Base-by-base conservation (phyloP, 2,329 filamentous ascomycete species). In the Ophiostoma quercus region DNA sequence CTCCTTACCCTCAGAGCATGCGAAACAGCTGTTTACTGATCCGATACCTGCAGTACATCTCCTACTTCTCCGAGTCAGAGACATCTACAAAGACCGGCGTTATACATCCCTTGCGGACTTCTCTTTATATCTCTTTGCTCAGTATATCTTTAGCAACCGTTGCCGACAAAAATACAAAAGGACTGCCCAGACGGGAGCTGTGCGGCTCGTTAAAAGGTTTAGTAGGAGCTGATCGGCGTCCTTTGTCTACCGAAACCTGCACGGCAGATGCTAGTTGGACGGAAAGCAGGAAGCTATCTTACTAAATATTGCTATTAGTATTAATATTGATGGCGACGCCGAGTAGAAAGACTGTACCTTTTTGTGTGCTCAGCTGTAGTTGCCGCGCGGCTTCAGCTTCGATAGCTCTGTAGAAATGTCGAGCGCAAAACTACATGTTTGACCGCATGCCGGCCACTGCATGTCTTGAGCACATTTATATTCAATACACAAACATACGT, bases 191-290 rank as follows among this genome's bases (percentile, higher is more conserved):
- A 7, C 51, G 51, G 51, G 51, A 57, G 51, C 51, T 57, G 25
- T 5, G n/a, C 51, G 22, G 51, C 51, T 57, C 51, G 19, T 22
- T 54, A 12, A 43, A 43, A 43, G 2, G 25, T 29, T 29, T 29
- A 29, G 25, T 29, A 29, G 25, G 25, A 29, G 25, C 25, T 34
- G 51, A 57, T 57, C 51, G 51, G 51, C 51, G 16, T 57, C 11
- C 22, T 57, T 57, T 57, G 51, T 57, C 51, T 57, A 54, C 51
- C 51, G 22, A 57, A 57, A 29, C 51, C 51, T 57, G 22, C 51
- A 54, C 9, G 51, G n/a, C 11, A 25, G 51, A 57, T 25, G 47
- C 43, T 47, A 12, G 43, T 19, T 16, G 43, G 5, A 51, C 7
- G 5, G 16, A 51, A 51, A 19, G 25, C 51, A 12, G 12, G 19